Evolutionary conservation across 2,329 filamentous ascomycete species (phyloP).

Genomic region (Sarocladium kiliense): DNA sequence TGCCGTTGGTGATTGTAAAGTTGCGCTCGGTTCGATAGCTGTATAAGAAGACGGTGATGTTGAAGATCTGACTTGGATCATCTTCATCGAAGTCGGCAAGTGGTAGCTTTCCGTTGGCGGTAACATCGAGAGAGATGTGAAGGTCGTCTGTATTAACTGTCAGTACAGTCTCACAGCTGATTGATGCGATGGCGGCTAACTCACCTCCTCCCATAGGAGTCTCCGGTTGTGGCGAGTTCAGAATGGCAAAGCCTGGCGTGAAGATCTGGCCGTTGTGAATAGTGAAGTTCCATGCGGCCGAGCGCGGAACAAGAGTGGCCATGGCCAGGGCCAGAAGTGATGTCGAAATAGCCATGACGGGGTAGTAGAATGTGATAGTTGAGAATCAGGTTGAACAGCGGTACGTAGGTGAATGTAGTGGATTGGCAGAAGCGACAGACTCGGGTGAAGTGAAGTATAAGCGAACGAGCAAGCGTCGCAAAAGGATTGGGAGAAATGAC

Average conservation of each 20-base stretch:
- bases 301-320: conserved; percentile 19
- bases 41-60: conserved; percentile 63
- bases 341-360: conserved; percentile 13
- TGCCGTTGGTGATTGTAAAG: conserved; percentile 64
- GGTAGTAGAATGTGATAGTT: too few species aligned
- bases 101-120: conserved; percentile 58
- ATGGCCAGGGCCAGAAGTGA: conserved; percentile 9
- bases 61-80: conserved; percentile 52
- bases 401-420: not conserved
- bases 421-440: not conserved
- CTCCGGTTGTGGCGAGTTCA: conserved; percentile 61
- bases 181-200: conserved; percentile 11
- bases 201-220: conserved; percentile 58
- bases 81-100: conserved; percentile 49
- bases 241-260: conserved; percentile 62
- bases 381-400: too few species aligned
- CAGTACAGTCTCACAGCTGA: not conserved
- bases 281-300: conserved; percentile 43
- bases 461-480: not conserved
- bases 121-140: conserved; percentile 63
- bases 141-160: conserved; percentile 39
- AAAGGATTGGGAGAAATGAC: not conserved
- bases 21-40: conserved; percentile 59
- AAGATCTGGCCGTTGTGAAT: conserved; percentile 62
- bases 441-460: not conserved